Conservation (phyloP, 768 basidiomycete species). For the Macrocybe gigantea region DNA sequence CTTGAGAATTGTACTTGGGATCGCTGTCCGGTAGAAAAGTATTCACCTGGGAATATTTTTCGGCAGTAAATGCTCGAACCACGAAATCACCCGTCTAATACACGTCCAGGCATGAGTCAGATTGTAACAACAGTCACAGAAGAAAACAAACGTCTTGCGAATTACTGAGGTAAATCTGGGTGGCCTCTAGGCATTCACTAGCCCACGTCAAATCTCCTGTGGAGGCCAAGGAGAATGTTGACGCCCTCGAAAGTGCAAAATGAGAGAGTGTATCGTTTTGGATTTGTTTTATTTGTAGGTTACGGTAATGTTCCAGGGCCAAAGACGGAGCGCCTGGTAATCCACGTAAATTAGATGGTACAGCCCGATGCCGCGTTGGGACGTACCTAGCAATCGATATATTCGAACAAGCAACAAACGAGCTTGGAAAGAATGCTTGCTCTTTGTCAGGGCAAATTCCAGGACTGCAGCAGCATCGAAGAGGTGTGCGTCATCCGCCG, state of each 20-base stretch:
- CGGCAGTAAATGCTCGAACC: conserved; percentile 67
- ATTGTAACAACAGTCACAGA: neutral
- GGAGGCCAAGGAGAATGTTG: conserved; percentile 73
- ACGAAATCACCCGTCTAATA: conserved; percentile 72
- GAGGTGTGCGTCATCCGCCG: conserved; percentile 51
- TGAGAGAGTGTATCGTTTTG: conserved; percentile 90
- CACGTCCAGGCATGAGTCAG: neutral
- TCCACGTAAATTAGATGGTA: neutral
- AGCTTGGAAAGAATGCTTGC: conserved; percentile 76
- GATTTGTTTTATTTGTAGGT: conserved; percentile 75
- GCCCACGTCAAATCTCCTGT: conserved; percentile 71
- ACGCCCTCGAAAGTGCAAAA: conserved; percentile 68
- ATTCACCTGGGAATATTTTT: conserved; percentile 78
- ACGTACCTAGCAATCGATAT: conserved; percentile 73
- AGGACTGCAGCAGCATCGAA: conserved; percentile 59
- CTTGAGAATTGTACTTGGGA: neutral
- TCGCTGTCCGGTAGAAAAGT: neutral
- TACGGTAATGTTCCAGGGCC: conserved; percentile 74
- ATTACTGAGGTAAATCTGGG: conserved; percentile 76
- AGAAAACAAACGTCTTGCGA: conserved; percentile 60
- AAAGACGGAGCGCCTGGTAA: conserved; percentile 61
- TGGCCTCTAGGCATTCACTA: conserved; percentile 73
- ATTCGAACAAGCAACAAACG: conserved; percentile 74
- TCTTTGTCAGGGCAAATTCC: conserved; percentile 66
- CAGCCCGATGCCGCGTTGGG: conserved; percentile 1